These are phyloP conservation scores for Colletotrichum lindemuthianum DNA, from an alignment of 2,329 filamentous ascomycete genomes.

Conservation along the genomic window DNA sequence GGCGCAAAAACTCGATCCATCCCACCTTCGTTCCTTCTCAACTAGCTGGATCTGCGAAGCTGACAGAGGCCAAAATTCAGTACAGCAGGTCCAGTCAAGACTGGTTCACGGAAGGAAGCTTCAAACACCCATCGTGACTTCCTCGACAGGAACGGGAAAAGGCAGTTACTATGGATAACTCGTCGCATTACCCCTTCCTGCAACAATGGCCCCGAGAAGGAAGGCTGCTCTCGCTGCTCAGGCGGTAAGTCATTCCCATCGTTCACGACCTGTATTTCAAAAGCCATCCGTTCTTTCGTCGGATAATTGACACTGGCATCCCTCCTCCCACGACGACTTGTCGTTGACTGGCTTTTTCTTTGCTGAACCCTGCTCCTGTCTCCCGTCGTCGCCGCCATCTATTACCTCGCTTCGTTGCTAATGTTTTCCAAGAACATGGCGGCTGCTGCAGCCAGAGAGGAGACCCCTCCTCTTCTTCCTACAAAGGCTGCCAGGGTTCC, in stretches of 20 bases:
- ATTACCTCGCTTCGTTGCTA: slow-evolving; percentile 29
- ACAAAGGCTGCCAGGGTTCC: slow-evolving; percentile 7
- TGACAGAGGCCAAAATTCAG: too few species aligned
- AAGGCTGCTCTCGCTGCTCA: slow-evolving; percentile 32
- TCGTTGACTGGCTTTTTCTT: slow-evolving; percentile 25
- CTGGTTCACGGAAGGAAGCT: neutral
- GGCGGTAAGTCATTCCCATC: slow-evolving; percentile 22
- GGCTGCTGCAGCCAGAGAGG: slow-evolving; percentile 36
- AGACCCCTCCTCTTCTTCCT: neutral
- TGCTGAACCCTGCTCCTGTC: slow-evolving; percentile 19
- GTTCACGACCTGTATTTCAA: neutral
- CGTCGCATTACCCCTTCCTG: slow-evolving; percentile 14
- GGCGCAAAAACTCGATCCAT: too few species aligned
- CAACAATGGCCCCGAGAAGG: slow-evolving; percentile 25
- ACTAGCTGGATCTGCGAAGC: too few species aligned
- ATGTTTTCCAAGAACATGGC: slow-evolving; percentile 50
- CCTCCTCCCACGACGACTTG: slow-evolving; percentile 13
- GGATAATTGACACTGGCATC: neutral
- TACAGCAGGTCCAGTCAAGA: too few species aligned
- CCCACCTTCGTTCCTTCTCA: too few species aligned
- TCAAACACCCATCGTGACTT: neutral
- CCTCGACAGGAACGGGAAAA: slow-evolving; percentile 5
- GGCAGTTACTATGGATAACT: slow-evolving; percentile 34
- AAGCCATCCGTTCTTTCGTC: slow-evolving; percentile 23
- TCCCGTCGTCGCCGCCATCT: slow-evolving; percentile 9